These are phyloP conservation scores for Ilyonectria destructans DNA, from an alignment of 2,329 filamentous ascomycete species.

Conservation along the genomic window DNA sequence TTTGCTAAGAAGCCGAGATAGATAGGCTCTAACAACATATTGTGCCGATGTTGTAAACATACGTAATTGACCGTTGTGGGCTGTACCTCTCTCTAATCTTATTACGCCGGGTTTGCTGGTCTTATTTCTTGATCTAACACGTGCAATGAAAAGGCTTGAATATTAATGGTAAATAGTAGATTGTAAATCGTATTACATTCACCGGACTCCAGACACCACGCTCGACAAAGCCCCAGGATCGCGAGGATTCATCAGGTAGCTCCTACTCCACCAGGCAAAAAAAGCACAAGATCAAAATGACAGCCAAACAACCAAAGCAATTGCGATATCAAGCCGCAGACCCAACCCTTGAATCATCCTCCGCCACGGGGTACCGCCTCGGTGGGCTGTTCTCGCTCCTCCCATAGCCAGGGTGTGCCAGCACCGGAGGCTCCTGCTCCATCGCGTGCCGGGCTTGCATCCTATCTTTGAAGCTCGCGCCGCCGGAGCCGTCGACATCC, in stretches of 20 bases:
- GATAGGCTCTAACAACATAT: too few relatives aligned
- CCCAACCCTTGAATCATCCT: neutral
- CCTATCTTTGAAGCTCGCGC: slow-evolving; percentile 13
- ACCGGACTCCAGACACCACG: slow-evolving; percentile 10
- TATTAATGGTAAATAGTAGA: neutral
- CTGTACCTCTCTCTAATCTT: neutral
- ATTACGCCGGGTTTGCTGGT: neutral
- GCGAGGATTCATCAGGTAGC: slow-evolving; percentile 12
- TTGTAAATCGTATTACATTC: neutral
- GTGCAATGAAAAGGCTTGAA: neutral
- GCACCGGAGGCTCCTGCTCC: slow-evolving; percentile 7
- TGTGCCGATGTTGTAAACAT: too few relatives aligned
- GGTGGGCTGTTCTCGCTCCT: slow-evolving; percentile 17
- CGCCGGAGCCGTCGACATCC: slow-evolving; percentile 20
- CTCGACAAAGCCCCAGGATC: slow-evolving; percentile 6
- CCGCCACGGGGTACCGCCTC: slow-evolving; percentile 10
- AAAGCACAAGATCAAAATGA: neutral
- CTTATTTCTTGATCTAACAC: neutral
- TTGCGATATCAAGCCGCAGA: neutral
- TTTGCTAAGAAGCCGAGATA: too few relatives aligned
- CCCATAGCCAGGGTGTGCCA: slow-evolving; percentile 5
- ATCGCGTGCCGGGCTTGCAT: slow-evolving; percentile 14
- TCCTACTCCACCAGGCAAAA: neutral
- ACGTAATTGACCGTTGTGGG: too few relatives aligned
- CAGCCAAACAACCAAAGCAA: neutral